Evolutionary conservation across 805 yeast species (phyloP).

Genomic region (Saccharomycopsis sp.): DNA sequence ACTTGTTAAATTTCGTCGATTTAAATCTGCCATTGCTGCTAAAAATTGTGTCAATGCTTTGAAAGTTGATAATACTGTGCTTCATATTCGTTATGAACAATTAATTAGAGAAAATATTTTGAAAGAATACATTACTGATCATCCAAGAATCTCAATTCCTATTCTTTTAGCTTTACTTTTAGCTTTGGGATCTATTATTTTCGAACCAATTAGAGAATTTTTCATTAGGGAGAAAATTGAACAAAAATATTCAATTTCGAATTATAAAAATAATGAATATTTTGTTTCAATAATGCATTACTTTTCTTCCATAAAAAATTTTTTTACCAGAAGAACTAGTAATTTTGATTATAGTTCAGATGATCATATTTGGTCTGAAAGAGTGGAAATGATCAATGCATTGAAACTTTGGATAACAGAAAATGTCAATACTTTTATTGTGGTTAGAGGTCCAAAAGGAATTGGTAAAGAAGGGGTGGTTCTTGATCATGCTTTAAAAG

Average conservation of each 20-base stretch:
- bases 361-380: constrained; percentile 53
- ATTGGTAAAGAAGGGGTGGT: constrained; percentile 86
- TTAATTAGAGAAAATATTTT: constrained; percentile 42
- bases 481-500: constrained; percentile 50
- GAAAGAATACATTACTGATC: constrained; percentile 52
- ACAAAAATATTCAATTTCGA: constrained; percentile 43
- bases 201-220: constrained; percentile 87
- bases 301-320: not conserved
- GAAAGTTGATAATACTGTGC: constrained; percentile 45
- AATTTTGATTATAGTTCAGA: not conserved
- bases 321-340: not conserved
- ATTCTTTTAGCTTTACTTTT: constrained; percentile 68
- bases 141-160: constrained; percentile 78
- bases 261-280: constrained; percentile 26
- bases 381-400: constrained; percentile 57
- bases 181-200: constrained; percentile 70
- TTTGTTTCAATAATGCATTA: constrained; percentile 4
- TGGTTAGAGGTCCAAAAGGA: constrained; percentile 89
- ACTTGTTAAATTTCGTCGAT: constrained; percentile 41
- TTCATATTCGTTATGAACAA: constrained; percentile 69
- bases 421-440: constrained; percentile 81
- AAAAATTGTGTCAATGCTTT: constrained; percentile 86
- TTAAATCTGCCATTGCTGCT: constrained; percentile 72
- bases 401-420: constrained; percentile 74
- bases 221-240: constrained; percentile 67